Evolutionary conservation across 2,329 filamentous ascomycete species (phyloP).

Genomic region (Periconia sp.): DNA sequence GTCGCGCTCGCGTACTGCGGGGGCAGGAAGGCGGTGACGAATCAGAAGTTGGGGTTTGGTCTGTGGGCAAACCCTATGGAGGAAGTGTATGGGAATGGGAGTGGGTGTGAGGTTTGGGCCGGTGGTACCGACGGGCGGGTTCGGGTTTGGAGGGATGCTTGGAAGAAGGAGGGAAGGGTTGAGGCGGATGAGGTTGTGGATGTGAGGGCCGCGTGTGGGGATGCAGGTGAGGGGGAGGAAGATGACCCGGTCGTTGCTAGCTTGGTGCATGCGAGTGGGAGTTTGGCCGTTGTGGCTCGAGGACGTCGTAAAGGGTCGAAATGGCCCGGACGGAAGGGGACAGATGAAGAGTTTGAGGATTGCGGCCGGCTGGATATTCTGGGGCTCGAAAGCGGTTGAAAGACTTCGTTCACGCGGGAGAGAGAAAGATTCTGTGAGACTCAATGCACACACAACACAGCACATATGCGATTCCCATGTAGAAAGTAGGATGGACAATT

Average conservation of each 20-base stretch:
- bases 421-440: too few relatives aligned
- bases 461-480: too few relatives aligned
- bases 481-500: too few relatives aligned
- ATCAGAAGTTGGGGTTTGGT: constrained; percentile 60
- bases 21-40: constrained; percentile 49
- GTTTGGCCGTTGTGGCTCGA: constrained; percentile 25
- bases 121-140: constrained; percentile 53
- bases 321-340: constrained; percentile 6
- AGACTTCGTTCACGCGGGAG: too few relatives aligned
- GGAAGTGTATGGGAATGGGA: constrained; percentile 13
- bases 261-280: constrained; percentile 26
- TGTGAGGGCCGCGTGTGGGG: constrained; percentile 8
- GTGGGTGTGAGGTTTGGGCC: constrained; percentile 57
- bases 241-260: constrained; percentile 20
- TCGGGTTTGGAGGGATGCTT: constrained; percentile 22
- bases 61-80: constrained; percentile 41
- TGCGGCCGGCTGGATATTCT: constrained; percentile 30
- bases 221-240: not conserved
- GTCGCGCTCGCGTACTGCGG: constrained; percentile 53
- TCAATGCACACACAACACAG: too few relatives aligned
- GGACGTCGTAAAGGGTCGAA: constrained; percentile 1
- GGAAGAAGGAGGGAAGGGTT: constrained; percentile 29
- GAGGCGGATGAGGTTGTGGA: constrained; percentile 39
- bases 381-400: constrained; percentile 8
- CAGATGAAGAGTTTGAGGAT: constrained; percentile 17